Evolutionary conservation across 495 filamentous ascomycete genomes (phyloP), one percentile per base, ranked within the genome.

Genomic region (Trichoderma erinaceum): DNA sequence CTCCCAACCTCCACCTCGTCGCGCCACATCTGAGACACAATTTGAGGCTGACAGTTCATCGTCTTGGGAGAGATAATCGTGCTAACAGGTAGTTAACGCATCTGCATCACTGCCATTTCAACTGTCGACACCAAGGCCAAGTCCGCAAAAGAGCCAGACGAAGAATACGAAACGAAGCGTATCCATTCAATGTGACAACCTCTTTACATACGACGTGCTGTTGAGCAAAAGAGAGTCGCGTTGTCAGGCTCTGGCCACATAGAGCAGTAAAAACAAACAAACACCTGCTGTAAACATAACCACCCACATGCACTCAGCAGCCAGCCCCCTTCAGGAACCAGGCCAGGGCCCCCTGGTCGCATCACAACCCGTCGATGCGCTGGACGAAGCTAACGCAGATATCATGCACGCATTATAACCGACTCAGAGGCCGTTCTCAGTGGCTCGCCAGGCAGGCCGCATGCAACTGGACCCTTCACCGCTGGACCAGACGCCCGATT

Each of bases 321-420:
- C 29, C 29, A 29, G 29, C 29, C 15, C 56, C 56, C 56, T 48
- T 32, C 56, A 61, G 56, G 56, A 61, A 61, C 56, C 50, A 56
- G 50, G 18, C 50, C 50, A n/a, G 50, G 56, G 56, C 23, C 27
- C 56, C 56, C 56, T 21, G 23, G 56, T 61, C 56, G 56, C 56
- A 61, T 12, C 25, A 56, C 5, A 56, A 25, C n/a, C 50, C 50
- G 50, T 56, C 50, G 50, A 61, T 61, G 56, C 56, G 56, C 56
- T 61, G 56, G 56, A 61, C 56, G 56, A 25, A 38, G 56, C 56
- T 61, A 61, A 61, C 8, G 56, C 56, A 61, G 56, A 61, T 29
- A 61, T 61, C 25, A 61, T 61, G 56, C 56, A 61, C 56, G 56
- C 56, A 61, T 61, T 61, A 61, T 61, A 61, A 61, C 56, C 56